These are phyloP conservation scores for Linum tenue DNA, from an alignment of 345 rosid genomes.

Conservation along the genomic window DNA sequence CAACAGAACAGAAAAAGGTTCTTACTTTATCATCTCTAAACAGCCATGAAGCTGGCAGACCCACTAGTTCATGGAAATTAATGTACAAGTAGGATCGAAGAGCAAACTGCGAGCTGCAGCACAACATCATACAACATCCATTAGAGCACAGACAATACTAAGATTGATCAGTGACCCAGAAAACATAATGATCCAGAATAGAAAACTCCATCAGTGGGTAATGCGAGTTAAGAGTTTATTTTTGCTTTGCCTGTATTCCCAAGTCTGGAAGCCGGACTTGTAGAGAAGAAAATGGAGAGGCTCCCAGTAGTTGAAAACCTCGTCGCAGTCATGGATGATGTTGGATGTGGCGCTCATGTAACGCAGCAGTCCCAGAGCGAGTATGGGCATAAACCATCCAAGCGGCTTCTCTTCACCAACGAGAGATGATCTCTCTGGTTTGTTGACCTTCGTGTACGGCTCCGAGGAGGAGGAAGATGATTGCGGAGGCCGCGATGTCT, in stretches of 20 bases:
- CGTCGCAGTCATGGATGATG: slow-evolving; percentile 94
- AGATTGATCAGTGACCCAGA: background rate
- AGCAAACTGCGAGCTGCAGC: slow-evolving; percentile 79
- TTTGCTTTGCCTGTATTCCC: slow-evolving; percentile 75
- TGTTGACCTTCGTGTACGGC: slow-evolving; percentile 50
- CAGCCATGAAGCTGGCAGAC: slow-evolving; percentile 74
- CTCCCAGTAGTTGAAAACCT: slow-evolving; percentile 98
- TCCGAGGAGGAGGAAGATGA: slow-evolving; percentile 1
- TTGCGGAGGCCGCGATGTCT: slow-evolving; percentile 13
- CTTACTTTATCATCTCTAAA: slow-evolving; percentile 78
- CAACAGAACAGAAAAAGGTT: slow-evolving; percentile 2
- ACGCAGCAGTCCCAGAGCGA: slow-evolving; percentile 65
- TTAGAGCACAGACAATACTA: slow-evolving; percentile 5
- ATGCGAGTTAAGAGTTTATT: background rate
- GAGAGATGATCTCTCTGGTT: slow-evolving; percentile 39
- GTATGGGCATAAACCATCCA: slow-evolving; percentile 64
- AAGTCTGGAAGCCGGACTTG: slow-evolving; percentile 88
- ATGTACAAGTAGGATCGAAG: slow-evolving; percentile 84
- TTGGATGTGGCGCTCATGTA: slow-evolving; percentile 98
- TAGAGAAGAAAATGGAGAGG: slow-evolving; percentile 92
- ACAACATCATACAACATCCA: too few relatives aligned
- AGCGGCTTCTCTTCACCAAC: slow-evolving; percentile 32
- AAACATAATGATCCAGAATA: background rate
- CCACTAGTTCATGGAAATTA: slow-evolving; percentile 70
- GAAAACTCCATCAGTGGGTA: background rate